Evolutionary conservation across 2,329 filamentous ascomycete genomes (phyloP), one percentile per base, ranked within the genome.

Genomic region (Xylariaceae sp.): DNA sequence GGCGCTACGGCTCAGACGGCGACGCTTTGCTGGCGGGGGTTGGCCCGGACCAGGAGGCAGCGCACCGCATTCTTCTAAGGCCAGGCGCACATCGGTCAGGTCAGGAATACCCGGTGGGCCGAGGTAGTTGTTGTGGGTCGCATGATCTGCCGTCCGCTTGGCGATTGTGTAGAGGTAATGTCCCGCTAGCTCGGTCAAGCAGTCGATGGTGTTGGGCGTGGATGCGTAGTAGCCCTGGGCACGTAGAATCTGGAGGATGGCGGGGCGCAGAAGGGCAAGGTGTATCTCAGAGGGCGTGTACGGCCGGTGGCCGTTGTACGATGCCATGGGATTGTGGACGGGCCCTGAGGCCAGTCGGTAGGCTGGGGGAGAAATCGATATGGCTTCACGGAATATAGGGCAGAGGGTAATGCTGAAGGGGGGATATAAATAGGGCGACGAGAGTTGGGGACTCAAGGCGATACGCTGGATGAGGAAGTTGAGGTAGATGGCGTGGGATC

Each of bases 171-270:
- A 75, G 54, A 97, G 75, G 71, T 96, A 95, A 61, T 88, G 85
- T 41, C 86, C 88, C 0, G 90, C 86, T 7, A 97, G 79, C 71
- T 96, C 91, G 13, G 90, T 88, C n/a, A 96, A 71, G 9, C 88
- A 86, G 72, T 97, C 92, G 53, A 96, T 78, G 6, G 95, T 91
- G 3, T 87, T 86, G 1, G 89, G 86, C 51, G 85, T 85, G 47
- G 90, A 88, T 40, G 86, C 80, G 69, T 95, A 89, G 74, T 95
- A 97, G 68, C 92, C 92, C 21, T 90, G 87, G 29, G 92, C 89
- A 67, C 92, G 90, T 48, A 97, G 84, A 65, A 95, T 92, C 72
- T 96, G 91, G 54, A 97, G 83, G 56, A 96, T 83, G 45, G 86
- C 86, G 1, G 92, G 92, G 40, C 91, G 89, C 53, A 97, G 80